Evolutionary conservation across 208 protist genomes (phyloP), one percentile per base, ranked within the genome.

Genomic region (Trypanosoma cruzi): DNA sequence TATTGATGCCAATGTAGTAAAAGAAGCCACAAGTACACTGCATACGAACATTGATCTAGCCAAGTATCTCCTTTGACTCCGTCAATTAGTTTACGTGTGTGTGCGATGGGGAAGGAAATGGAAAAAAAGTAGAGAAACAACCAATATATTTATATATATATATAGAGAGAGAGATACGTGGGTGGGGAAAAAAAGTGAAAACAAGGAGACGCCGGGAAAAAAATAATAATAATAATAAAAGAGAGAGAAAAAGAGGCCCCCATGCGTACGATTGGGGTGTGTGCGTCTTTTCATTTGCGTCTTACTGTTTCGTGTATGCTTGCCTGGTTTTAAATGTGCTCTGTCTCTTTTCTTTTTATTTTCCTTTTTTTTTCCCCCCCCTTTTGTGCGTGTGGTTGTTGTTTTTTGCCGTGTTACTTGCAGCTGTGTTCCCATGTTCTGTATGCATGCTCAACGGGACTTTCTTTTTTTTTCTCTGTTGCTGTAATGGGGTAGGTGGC

Each of bases 21-120:
- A 70, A 36, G 73, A 95, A 55, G 79, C 85, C 20, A 92, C 90
- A 24, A 79, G 89, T 49, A 82, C 81, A 70, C 65, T 97, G 52
- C 77, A 90, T 59, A 96, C 96, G 78, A 97, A 95, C 46, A 79
- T 96, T 42, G 84, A 94, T 64, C 77, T 97, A 0, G 86, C 89
- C 37, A 97, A 96, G 82, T 97, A 95, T 42, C 64, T 97, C n/a
- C 69, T 97, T 31, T 97, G 77, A 86, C 32, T 29, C 2, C 18
- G 40, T 24, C 6, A 7, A 50, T 10, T 1, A 14, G 40, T 14
- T 3, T 7, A 14, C 40, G 40, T 44, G 31, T 34, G 0, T 44
- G 55, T 28, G 55, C 20, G 22, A 36, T 55, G 36, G 20, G 29
- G n/a, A 44, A 14, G 40, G 40, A 16, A 44, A 16, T 7, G 1